Conservation (phyloP, 306 rosid species). For the Sophora flavescens region DNA sequence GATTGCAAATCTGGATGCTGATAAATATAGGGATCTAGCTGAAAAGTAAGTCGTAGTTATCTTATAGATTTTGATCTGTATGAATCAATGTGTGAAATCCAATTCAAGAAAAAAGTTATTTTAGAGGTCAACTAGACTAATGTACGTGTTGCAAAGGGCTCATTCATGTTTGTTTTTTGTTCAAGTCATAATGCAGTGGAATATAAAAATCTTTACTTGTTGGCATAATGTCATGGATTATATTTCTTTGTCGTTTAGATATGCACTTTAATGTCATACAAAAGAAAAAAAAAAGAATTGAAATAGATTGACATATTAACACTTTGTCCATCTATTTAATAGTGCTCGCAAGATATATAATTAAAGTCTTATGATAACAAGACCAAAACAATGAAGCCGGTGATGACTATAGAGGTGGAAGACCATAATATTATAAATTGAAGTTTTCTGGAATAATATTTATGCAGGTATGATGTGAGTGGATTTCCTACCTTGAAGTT, state of each 20-base stretch:
- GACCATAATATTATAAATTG: constrained; percentile 25
- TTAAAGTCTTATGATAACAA: constrained; percentile 16
- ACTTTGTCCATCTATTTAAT: background rate
- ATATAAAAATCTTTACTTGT: constrained; percentile 15
- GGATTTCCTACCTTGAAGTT: constrained; percentile 94
- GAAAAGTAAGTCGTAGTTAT: constrained; percentile 75
- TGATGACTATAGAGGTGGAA: background rate
- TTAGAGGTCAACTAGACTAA: background rate
- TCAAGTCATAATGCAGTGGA: constrained; percentile 14
- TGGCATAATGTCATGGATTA: constrained; percentile 11
- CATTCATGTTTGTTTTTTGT: background rate
- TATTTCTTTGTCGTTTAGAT: constrained; percentile 13
- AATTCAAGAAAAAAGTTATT: background rate
- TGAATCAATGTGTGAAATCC: constrained; percentile 28
- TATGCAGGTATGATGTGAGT: constrained; percentile 81
- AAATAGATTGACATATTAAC: background rate
- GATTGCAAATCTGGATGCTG: constrained; percentile 92
- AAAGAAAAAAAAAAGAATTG: constrained; percentile 3
- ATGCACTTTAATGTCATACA: background rate
- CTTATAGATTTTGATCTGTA: constrained; percentile 23
- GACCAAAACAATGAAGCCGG: background rate
- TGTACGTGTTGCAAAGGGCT: constrained; percentile 1
- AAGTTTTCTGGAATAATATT: constrained; percentile 30
- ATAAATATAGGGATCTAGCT: constrained; percentile 83
- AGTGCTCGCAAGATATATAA: constrained; percentile 20